A percentile compares a stretch with the other conserved stretches of the same genome.
These are phyloP conservation scores for Citrus sinensis DNA, from an alignment of 345 rosid genomes.

Conservation along the genomic window DVS_A1.0 CM039163.1:51316501-51317000, in stretches of 20 bases:
- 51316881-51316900: constrained; percentile 84
- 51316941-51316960: not conserved
- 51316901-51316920: constrained; percentile 34
- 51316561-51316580: too few species aligned
- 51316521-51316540: too few species aligned
- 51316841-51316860: constrained; percentile 83
- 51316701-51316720: constrained; percentile 82
- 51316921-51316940: not conserved
- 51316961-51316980: too few species aligned
- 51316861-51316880: constrained; percentile 73
- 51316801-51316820: constrained; percentile 64
- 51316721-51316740: constrained; percentile 70
- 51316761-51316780: constrained; percentile 20
- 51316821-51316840: constrained; percentile 64
- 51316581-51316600: too few species aligned
- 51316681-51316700: constrained; percentile 91
- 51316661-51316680: constrained; percentile 72
- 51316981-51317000: too few species aligned
- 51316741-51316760: constrained; percentile 52
- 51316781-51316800: constrained; percentile 36
- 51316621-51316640: too few species aligned
- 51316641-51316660: too few species aligned
- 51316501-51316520: too few species aligned
- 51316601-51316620: too few species aligned
- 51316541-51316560: too few species aligned